These are phyloP conservation scores for Penicillium mononematosum DNA, from an alignment of 495 filamentous ascomycete species.

Conservation along the genomic window DNA sequence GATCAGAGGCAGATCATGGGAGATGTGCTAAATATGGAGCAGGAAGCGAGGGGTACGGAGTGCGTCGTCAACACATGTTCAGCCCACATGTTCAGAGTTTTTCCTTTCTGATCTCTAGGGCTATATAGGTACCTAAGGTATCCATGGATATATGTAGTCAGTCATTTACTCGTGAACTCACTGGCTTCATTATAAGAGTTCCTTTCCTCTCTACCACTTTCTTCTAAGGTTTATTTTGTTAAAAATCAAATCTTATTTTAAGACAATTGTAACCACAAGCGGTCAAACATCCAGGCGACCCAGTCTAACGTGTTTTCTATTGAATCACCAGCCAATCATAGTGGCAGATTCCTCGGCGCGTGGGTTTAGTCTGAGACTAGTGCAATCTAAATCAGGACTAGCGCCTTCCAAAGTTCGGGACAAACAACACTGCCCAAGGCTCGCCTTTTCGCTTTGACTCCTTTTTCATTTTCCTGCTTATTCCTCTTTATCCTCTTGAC, in stretches of 20 bases:
- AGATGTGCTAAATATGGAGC: conserved; percentile 13
- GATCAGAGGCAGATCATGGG: conserved; percentile 10
- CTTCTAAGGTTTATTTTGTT: too few relatives aligned
- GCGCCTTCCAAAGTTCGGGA: neutral
- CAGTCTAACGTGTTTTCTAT: conserved; percentile 6
- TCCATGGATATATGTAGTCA: too few relatives aligned
- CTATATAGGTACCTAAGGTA: too few relatives aligned
- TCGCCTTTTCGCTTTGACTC: conserved; percentile 12
- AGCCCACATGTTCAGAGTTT: conserved; percentile 4
- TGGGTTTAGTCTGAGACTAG: conserved; percentile 10
- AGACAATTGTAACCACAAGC: neutral
- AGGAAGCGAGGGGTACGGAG: conserved; percentile 12
- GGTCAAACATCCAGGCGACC: neutral
- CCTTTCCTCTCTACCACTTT: too few relatives aligned
- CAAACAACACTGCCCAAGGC: conserved; percentile 1
- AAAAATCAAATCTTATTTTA: neutral
- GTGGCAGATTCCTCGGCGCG: neutral
- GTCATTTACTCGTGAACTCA: too few relatives aligned
- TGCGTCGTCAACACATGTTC: conserved; percentile 1
- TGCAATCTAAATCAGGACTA: neutral
- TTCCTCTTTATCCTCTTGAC: conserved; percentile 4
- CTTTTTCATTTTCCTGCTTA: conserved; percentile 13
- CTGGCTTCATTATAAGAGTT: too few relatives aligned
- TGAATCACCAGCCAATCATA: neutral
- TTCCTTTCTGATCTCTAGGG: neutral